These are phyloP conservation scores for Rhynchosporium secalis DNA, from an alignment of 2,329 filamentous ascomycete species.

Conservation along the genomic window DNA sequence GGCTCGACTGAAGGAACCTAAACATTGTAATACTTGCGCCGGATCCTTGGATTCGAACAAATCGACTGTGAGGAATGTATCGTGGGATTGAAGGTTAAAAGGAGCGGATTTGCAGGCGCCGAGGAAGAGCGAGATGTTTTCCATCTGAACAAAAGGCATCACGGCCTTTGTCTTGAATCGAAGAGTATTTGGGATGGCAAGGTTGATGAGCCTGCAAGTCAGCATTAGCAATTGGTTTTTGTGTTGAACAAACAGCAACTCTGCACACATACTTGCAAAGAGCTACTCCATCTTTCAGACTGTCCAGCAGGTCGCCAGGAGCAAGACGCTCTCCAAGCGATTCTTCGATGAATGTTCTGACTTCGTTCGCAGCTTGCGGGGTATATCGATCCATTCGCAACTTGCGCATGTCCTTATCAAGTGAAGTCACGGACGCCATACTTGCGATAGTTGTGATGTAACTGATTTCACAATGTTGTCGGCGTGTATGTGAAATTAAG, in stretches of 20 bases:
- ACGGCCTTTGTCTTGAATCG: constrained; percentile 80
- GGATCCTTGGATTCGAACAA: constrained; percentile 95
- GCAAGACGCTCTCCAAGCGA: constrained; percentile 72
- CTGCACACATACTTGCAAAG: constrained; percentile 79
- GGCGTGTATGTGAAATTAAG: background rate
- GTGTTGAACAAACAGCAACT: background rate
- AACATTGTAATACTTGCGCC: constrained; percentile 89
- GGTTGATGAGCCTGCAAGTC: constrained; percentile 67
- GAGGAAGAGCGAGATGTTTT: constrained; percentile 97
- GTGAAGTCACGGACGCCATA: constrained; percentile 91
- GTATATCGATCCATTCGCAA: constrained; percentile 93
- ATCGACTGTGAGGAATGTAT: constrained; percentile 96
- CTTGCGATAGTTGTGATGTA: constrained; percentile 23
- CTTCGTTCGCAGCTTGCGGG: constrained; percentile 83
- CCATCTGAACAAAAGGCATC: constrained; percentile 99
- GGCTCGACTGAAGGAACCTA: constrained; percentile 86
- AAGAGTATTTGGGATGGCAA: constrained; percentile 73
- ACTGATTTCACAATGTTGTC: background rate
- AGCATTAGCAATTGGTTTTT: constrained; percentile 18
- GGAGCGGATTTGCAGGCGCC: constrained; percentile 82
- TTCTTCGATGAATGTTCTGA: constrained; percentile 80
- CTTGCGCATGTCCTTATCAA: constrained; percentile 94
- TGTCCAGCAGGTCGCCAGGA: constrained; percentile 75
- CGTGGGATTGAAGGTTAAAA: constrained; percentile 85
- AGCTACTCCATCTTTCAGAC: constrained; percentile 84